These are phyloP conservation scores for Mycotypha africana DNA, from an alignment of 371 early-diverging fungal genomes.

Conservation along the genomic window DNA sequence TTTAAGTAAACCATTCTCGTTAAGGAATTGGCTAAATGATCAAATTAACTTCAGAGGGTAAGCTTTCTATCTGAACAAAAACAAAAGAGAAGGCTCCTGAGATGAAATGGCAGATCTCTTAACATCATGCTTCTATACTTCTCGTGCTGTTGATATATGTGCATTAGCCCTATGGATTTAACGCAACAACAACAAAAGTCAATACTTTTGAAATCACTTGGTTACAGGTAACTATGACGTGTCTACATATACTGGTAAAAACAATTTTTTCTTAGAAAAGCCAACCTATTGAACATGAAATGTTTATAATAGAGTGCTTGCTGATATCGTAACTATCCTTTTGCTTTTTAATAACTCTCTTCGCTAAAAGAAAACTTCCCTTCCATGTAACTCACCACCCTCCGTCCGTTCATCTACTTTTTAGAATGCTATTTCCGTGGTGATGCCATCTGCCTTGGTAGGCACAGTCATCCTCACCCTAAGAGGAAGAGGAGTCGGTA, in stretches of 20 bases:
- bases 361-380: too few relatives aligned
- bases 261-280: not conserved
- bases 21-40: constrained; percentile 62
- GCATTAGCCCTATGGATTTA: constrained; percentile 27
- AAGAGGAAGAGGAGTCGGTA: constrained; percentile 81
- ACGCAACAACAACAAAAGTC: constrained; percentile 26
- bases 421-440: constrained; percentile 61
- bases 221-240: constrained; percentile 37
- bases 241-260: not conserved
- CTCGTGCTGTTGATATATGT: too few relatives aligned
- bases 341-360: not conserved
- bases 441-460: constrained; percentile 85
- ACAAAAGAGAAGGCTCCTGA: too few relatives aligned
- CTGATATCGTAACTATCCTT: constrained; percentile 57
- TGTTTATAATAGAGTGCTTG: constrained; percentile 45
- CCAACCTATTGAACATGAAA: not conserved
- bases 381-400: not conserved
- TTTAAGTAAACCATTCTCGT: constrained; percentile 73
- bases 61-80: not conserved
- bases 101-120: too few relatives aligned
- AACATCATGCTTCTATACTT: too few relatives aligned
- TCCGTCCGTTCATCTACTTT: not conserved
- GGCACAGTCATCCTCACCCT: constrained; percentile 80
- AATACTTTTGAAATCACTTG: constrained; percentile 46
- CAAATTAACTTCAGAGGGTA: constrained; percentile 51